These are phyloP conservation scores for Castanea sativa DNA, from an alignment of 306 rosid genomes.

Conservation along the genomic window DNA sequence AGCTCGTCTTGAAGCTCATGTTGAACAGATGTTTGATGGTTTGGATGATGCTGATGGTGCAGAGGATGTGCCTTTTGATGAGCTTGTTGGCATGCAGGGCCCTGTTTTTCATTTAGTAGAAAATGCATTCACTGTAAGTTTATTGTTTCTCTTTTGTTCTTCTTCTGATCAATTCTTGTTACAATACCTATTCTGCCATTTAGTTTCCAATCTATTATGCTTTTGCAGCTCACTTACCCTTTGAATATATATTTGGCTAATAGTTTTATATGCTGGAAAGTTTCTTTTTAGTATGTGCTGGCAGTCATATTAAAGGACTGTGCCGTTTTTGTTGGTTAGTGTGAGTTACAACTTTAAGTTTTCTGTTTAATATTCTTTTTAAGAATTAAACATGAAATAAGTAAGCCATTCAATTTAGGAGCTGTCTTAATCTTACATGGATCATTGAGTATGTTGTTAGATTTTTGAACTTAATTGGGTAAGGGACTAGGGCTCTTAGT, in stretches of 20 bases:
- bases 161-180: not conserved
- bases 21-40: conserved; percentile 98
- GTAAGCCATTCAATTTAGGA: not conserved
- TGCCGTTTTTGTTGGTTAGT: not conserved
- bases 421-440: not conserved
- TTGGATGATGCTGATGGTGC: conserved; percentile 98
- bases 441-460: not conserved
- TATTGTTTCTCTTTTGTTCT: conserved; percentile 1
- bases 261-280: not conserved
- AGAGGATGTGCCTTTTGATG: conserved; percentile 99
- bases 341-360: not conserved
- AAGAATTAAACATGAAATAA: not conserved
- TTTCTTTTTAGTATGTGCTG: not conserved
- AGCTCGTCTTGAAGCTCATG: conserved; percentile 98
- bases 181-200: not conserved
- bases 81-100: conserved; percentile 99
- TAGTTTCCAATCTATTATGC: not conserved
- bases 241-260: not conserved
- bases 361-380: not conserved
- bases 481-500: too few species aligned
- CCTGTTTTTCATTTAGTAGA: conserved; percentile 99
- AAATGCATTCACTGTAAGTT: conserved; percentile 93
- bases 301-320: not conserved
- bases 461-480: not conserved
- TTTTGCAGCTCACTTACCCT: not conserved